A percentile compares a stretch with the other conserved stretches of the same genome.
phyloP scores from a whole-genome alignment of 192 early-diverging fungal genomes.

The Dissophora ornata region DNA sequence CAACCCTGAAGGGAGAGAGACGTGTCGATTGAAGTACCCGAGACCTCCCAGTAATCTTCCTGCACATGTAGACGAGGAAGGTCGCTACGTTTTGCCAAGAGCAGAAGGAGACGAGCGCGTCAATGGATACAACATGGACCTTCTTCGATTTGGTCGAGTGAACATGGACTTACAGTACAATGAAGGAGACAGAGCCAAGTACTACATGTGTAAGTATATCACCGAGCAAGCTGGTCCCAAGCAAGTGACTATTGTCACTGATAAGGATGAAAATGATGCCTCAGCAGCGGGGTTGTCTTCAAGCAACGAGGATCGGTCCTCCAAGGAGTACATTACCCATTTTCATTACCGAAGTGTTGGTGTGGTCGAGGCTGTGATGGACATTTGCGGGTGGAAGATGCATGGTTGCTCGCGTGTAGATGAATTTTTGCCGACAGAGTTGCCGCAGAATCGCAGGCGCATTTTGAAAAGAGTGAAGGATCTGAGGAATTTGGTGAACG shows the following conservation, averaged over 20 bases:
- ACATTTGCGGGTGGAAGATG: slow-evolving; percentile 36
- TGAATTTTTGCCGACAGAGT: slow-evolving; percentile 12
- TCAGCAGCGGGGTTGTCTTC: slow-evolving; percentile 20
- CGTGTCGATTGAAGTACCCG: slow-evolving; percentile 17
- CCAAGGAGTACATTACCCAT: slow-evolving; percentile 16
- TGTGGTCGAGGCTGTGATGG: slow-evolving; percentile 32
- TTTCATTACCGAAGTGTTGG: slow-evolving; percentile 39
- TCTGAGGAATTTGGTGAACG: not conserved
- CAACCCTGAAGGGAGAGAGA: slow-evolving; percentile 8
- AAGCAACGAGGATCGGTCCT: not conserved
- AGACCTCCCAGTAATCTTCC: slow-evolving; percentile 10
- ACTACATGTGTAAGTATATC: slow-evolving; percentile 29
- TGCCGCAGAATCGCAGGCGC: slow-evolving; percentile 10
- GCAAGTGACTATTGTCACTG: slow-evolving; percentile 3
- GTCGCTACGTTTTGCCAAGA: slow-evolving; percentile 22
- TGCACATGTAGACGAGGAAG: slow-evolving; percentile 11
- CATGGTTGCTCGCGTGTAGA: slow-evolving; percentile 16
- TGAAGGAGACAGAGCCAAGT: slow-evolving; percentile 22
- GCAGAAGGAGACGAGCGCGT: slow-evolving; percentile 17
- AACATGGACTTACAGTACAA: slow-evolving; percentile 36
- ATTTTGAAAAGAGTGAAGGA: slow-evolving; percentile 7
- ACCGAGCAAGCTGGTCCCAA: slow-evolving; percentile 25
- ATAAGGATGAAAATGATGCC: slow-evolving; percentile 1
- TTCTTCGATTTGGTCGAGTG: slow-evolving; percentile 26
- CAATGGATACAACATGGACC: slow-evolving; percentile 33